These are phyloP conservation scores for Panicum hallii DNA, from an alignment of 202 grass and related monocot species.

Conservation along the genomic window DNA sequence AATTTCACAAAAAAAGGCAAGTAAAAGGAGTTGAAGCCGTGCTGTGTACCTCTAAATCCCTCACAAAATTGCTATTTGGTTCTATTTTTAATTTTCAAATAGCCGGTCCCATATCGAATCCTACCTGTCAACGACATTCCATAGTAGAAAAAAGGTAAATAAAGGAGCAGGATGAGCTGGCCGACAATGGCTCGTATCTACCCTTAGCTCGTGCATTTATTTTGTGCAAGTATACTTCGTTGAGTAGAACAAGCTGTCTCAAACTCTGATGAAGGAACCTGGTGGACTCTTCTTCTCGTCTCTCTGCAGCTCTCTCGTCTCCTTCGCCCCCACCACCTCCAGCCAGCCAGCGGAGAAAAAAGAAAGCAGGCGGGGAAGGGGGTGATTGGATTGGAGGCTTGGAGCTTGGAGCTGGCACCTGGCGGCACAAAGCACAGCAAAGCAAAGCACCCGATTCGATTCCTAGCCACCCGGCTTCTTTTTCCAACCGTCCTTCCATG, in stretches of 20 bases:
- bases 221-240: neutral
- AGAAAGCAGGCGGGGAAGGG: neutral
- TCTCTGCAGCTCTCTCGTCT: neutral
- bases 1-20: neutral
- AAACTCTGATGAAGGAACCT: constrained; percentile 10
- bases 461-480: neutral
- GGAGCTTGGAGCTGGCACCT: constrained; percentile 21
- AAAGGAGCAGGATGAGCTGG: neutral
- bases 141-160: neutral
- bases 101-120: neutral
- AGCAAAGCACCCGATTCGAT: constrained; percentile 40
- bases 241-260: constrained; percentile 16
- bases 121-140: neutral
- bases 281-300: constrained; percentile 5
- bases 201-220: neutral
- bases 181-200: neutral
- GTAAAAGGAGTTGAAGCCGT: neutral
- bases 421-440: constrained; percentile 9
- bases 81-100: neutral
- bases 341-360: constrained; percentile 13
- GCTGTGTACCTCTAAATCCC: neutral
- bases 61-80: neutral
- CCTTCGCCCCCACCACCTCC: neutral
- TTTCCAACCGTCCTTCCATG: neutral
- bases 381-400: neutral